Percentiles rank a stretch among this genome's conserved stretches.
Evolutionary conservation across 352 stramenopile genomes (phyloP).

Genomic region (Pythium insidiosum): DNA sequence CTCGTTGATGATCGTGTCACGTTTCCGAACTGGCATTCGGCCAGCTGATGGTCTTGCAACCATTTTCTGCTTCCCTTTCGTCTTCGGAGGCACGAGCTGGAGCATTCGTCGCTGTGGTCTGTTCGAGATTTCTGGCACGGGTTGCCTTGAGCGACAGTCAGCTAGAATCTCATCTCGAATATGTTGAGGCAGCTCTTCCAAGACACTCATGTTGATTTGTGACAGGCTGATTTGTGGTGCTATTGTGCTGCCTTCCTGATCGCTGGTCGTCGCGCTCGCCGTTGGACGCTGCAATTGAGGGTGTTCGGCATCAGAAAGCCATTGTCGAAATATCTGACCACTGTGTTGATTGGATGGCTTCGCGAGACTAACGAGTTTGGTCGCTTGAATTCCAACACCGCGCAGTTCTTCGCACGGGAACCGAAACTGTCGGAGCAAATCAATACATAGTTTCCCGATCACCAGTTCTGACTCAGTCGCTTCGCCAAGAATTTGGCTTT

Average conservation of each 20-base stretch:
- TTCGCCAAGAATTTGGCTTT: constrained; percentile 43
- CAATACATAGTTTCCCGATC: constrained; percentile 43
- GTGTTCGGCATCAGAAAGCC: constrained; percentile 41
- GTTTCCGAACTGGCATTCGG: too few species aligned
- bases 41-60: neutral
- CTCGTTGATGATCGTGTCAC: too few species aligned
- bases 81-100: constrained; percentile 2
- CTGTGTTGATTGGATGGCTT: constrained; percentile 14
- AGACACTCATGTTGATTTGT: constrained; percentile 54
- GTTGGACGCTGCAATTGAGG: too few species aligned
- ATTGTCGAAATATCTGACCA: constrained; percentile 43
- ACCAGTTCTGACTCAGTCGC: constrained; percentile 44
- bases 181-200: constrained; percentile 43
- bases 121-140: too few species aligned
- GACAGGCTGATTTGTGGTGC: too few species aligned
- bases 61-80: constrained; percentile 14
- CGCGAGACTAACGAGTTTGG: constrained; percentile 35
- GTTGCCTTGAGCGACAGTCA: too few species aligned
- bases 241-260: too few species aligned
- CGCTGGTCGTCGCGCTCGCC: too few species aligned
- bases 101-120: too few species aligned
- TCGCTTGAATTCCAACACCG: constrained; percentile 71
- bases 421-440: constrained; percentile 51
- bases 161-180: constrained; percentile 55
- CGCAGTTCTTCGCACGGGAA: constrained; percentile 55